Evolutionary conservation across 495 filamentous ascomycete genomes (phyloP), one percentile per base, ranked within the genome.

Genomic region (Barbatosphaeria neglecta): DNA sequence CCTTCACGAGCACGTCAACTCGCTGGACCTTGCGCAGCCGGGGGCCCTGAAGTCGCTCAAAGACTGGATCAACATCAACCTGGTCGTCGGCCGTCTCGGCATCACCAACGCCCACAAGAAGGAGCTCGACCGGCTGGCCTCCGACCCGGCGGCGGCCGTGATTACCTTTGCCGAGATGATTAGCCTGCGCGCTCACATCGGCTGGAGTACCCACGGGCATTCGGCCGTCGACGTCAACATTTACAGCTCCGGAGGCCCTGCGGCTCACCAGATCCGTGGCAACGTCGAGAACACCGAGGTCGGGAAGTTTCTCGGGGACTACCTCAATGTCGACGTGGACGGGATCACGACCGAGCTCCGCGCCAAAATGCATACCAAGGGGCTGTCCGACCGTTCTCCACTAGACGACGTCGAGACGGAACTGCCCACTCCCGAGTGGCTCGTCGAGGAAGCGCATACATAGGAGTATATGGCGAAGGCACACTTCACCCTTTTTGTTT

Each of bases 271-370:
- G 22, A 63, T 97, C 16, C 56, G 73, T 1, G 92, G 92, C 4
- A 96, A 96, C 60, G 81, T 90, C 48, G 92, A 98, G 70, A 98
- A 98, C 59, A 98, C 85, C 4, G 86, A 97, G 11, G 72, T 98
- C 4, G 92, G 92, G 13, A 63, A 71, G 24, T 97, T 94, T 62
- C 65, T 98, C 18, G 66, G 76, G 16, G 69, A 79, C 10, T 98
- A 90, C 56, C 74, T 98, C 1, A 81, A 78, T 41, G 72, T 97
- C 15, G 82, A 95, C 55, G 73, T 95, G 1, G 75, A 83, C 0
- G 66, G 69, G 18, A 76, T 94, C 37, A 95, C 89, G 3, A 72
- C 78, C 55, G 77, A 86, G 60, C 69, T 97, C 35, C 73, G 68
- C 37, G 65, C 82, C 45, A 82, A 86, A 61, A 59, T 72, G 54